Base-by-base conservation (phyloP, 495 filamentous ascomycete genomes). In the Penicillium verhagenii region DNA sequence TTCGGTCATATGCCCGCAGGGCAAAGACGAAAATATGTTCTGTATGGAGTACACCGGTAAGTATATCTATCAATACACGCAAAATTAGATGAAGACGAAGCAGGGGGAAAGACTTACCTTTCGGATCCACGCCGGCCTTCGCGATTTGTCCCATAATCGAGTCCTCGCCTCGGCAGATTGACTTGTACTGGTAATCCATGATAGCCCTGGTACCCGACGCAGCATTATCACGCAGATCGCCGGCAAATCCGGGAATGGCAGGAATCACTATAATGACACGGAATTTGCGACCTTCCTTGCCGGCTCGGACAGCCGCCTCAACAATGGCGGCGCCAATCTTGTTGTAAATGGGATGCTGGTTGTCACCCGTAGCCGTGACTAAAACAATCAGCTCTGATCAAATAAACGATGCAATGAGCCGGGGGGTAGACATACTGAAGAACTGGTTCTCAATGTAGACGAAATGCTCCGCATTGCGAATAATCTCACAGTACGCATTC, bases 381-480 rank as follows among this genome's bases (percentile, higher is more conserved):
- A 31, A 54, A 61, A 59, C 42, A 50, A 38, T 45, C 53, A 51
- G 47, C 14, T 54, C 52, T 23, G 6, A 16, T 43, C 16, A 31
- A 31, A 26, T 6, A 42, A 14, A 19, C 9, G 1, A 20, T 13
- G 5, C 5, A 42, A 48, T 58, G 25, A 62, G 65, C 6, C 2
- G 10, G 16, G 29, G 16, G 21, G 2, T 23, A n/a, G 14, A 54
- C 63, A 39, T 71, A 79, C 72, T 94, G 79, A 97, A 97, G 77
- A 97, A 96, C 59, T 97, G 93, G 60, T 97, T 97, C 69, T 97
- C 92, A 56, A 97, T 96, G 72, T 97, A 97, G 43, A 97, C 87
- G 65, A 86, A 96, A 66, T 97, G 90, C 71, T 93, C 71, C 0
- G 93, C 93, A 47, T 87, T 88, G 23, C 84, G 73, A 57, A 97